Conservation (phyloP, 768 basidiomycete genomes). For the Butyriboletus loyo region DNA sequence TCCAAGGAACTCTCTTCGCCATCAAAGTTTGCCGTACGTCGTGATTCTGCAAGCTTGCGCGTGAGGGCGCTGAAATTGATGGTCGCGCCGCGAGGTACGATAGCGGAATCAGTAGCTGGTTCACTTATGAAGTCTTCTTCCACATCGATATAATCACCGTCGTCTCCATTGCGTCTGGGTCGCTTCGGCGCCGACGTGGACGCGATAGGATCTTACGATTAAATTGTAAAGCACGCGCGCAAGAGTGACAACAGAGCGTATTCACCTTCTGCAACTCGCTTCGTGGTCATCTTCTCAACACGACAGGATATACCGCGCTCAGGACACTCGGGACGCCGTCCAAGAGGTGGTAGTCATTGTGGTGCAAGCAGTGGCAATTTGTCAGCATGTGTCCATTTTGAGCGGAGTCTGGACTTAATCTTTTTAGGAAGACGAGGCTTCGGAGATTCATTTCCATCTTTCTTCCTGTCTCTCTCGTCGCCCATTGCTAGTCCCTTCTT, state of each 20-base stretch:
- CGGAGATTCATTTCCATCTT: slow-evolving; percentile 36
- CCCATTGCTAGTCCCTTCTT: slow-evolving; percentile 25
- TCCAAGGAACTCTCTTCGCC: slow-evolving; percentile 54
- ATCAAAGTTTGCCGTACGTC: slow-evolving; percentile 38
- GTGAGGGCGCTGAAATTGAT: slow-evolving; percentile 86
- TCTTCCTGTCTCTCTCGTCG: slow-evolving; percentile 15
- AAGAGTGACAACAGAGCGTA: too few relatives aligned
- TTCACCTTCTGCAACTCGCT: slow-evolving; percentile 41
- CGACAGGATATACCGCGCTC: background rate
- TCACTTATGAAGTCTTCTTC: slow-evolving; percentile 50
- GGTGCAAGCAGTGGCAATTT: slow-evolving; percentile 6
- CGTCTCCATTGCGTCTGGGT: slow-evolving; percentile 42
- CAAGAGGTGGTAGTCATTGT: slow-evolving; percentile 8
- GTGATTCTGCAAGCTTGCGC: slow-evolving; percentile 69
- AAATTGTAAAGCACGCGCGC: background rate
- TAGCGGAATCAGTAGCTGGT: slow-evolving; percentile 31
- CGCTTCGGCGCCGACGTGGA: slow-evolving; percentile 37
- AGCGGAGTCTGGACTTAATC: slow-evolving; percentile 33
- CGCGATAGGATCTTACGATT: slow-evolving; percentile 18
- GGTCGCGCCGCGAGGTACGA: slow-evolving; percentile 71
- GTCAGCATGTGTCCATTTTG: slow-evolving; percentile 30
- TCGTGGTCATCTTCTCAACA: slow-evolving; percentile 33
- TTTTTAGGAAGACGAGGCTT: slow-evolving; percentile 11
- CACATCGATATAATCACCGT: slow-evolving; percentile 57
- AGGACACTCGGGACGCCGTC: background rate